Percentiles rank a stretch among this genome's conserved stretches.
Evolutionary conservation across 768 basidiomycete species (phyloP).

Genomic region (Hericium erinaceus): DNA sequence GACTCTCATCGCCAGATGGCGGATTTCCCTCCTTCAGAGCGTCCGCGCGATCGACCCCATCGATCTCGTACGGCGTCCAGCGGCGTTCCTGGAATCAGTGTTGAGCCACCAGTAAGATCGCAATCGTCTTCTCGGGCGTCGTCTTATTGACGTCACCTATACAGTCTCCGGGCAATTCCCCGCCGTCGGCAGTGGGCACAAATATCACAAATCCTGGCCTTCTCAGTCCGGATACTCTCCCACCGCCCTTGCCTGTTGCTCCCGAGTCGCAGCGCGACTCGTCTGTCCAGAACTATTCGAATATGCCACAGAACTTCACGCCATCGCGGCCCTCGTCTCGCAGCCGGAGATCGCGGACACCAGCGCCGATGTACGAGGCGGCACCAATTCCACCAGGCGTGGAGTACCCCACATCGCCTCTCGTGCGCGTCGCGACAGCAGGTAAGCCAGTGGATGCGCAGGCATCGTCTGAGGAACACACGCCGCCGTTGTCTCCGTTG

Average conservation of each 20-base stretch:
- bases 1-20: background rate
- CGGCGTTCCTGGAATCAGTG: constrained; percentile 11
- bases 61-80: constrained; percentile 13
- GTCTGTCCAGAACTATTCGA: constrained; percentile 1
- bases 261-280: background rate
- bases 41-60: constrained; percentile 4
- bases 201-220: constrained; percentile 16
- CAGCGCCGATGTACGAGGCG: constrained; percentile 3
- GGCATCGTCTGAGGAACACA: background rate
- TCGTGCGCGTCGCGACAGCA: background rate
- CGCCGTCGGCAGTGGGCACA: constrained; percentile 11
- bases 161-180: constrained; percentile 16
- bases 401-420: constrained; percentile 11
- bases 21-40: constrained; percentile 1
- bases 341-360: background rate
- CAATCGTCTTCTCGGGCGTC: background rate
- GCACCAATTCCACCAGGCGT: constrained; percentile 8
- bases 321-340: background rate
- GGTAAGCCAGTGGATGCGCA: background rate
- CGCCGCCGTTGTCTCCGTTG: background rate
- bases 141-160: background rate
- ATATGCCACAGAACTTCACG: constrained; percentile 1
- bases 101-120: constrained; percentile 11
- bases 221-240: constrained; percentile 21
- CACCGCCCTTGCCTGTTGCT: constrained; percentile 10